These are phyloP conservation scores for Sclerotinia spermophila DNA, from an alignment of 2,329 filamentous ascomycete species.

Conservation along the genomic window DNA sequence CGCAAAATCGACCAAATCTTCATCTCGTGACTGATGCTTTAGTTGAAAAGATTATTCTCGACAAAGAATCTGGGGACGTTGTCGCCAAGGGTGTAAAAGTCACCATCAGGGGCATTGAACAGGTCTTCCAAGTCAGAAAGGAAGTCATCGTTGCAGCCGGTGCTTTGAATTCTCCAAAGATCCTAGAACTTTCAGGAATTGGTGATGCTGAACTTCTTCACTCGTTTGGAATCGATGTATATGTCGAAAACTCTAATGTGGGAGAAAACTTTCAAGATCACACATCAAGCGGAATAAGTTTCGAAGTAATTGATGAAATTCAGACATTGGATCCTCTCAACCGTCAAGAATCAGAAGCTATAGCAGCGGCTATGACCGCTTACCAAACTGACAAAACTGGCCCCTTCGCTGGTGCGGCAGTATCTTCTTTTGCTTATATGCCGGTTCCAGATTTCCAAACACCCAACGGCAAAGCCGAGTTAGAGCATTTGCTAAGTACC, in stretches of 20 bases:
- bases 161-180: slow-evolving; percentile 32
- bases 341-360: neutral
- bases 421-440: neutral
- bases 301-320: neutral
- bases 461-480: neutral
- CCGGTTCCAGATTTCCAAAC: neutral
- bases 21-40: neutral
- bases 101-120: slow-evolving; percentile 24
- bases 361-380: neutral
- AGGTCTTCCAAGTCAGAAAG: slow-evolving; percentile 34
- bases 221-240: slow-evolving; percentile 23
- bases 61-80: neutral
- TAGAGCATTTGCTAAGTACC: neutral
- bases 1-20: neutral
- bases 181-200: slow-evolving; percentile 38
- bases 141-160: slow-evolving; percentile 36
- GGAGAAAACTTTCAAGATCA: slow-evolving; percentile 23
- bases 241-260: slow-evolving; percentile 28
- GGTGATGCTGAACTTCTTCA: slow-evolving; percentile 27
- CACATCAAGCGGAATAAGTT: neutral
- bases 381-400: neutral
- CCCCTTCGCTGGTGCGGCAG: neutral
- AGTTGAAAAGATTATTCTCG: slow-evolving; percentile 3
- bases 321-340: neutral
- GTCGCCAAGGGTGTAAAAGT: slow-evolving; percentile 13